These are phyloP conservation scores for Cyclotella cryptica DNA, from an alignment of 108 stramenopile genomes.

Conservation along the genomic window DNA sequence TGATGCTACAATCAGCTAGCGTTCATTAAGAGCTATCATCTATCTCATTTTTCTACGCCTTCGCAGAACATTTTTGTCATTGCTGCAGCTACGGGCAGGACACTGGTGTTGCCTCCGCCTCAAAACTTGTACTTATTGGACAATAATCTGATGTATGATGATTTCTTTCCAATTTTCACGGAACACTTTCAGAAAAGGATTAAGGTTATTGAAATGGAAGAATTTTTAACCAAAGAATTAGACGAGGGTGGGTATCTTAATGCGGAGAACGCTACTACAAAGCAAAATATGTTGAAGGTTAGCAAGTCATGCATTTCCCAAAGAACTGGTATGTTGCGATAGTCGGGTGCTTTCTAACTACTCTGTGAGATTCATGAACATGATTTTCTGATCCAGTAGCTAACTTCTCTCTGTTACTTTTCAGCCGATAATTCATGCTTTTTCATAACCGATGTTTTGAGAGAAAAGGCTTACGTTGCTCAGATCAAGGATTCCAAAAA, in stretches of 20 bases:
- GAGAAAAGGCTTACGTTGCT: constrained; percentile 32
- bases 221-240: constrained; percentile 66
- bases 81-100: constrained; percentile 87
- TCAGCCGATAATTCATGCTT: constrained; percentile 19
- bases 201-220: constrained; percentile 67
- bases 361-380: not conserved
- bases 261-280: constrained; percentile 17
- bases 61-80: constrained; percentile 74
- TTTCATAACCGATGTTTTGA: constrained; percentile 14
- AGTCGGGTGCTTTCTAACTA: not conserved
- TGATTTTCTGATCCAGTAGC: not conserved
- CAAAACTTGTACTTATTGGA: constrained; percentile 77
- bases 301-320: constrained; percentile 24
- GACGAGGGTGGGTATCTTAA: constrained; percentile 39
- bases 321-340: constrained; percentile 2
- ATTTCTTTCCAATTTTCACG: constrained; percentile 80
- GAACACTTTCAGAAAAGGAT: constrained; percentile 63
- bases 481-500: constrained; percentile 45
- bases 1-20: too few species aligned
- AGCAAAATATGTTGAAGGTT: constrained; percentile 24
- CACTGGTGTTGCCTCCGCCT: constrained; percentile 90
- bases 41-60: not conserved
- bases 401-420: not conserved
- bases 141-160: constrained; percentile 68
- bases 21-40: too few species aligned